Percentiles rank a stretch among this genome's conserved stretches.
phyloP scores from a whole-genome alignment of 163 green algal genomes.

The Smithsoniella earleae region DNA sequence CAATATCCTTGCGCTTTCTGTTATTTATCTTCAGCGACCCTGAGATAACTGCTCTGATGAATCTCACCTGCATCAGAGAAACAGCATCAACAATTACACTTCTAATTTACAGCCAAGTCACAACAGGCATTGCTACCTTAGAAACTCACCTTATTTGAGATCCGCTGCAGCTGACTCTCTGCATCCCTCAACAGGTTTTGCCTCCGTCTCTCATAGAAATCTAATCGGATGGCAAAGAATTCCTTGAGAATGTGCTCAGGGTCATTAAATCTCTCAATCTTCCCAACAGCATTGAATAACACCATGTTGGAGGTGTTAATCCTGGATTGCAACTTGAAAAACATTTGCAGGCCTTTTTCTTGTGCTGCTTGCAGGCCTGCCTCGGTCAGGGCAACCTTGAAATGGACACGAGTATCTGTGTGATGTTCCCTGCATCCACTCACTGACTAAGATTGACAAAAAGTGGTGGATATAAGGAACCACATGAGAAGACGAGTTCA shows the following conservation, averaged over 20 bases:
- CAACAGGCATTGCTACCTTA: background rate
- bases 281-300: constrained; percentile 82
- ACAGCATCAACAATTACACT: background rate
- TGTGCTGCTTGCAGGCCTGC: constrained; percentile 44
- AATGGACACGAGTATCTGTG: constrained; percentile 84
- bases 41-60: constrained; percentile 87
- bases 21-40: constrained; percentile 74
- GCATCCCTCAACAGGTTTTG: constrained; percentile 64
- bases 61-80: constrained; percentile 39
- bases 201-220: constrained; percentile 75
- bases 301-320: constrained; percentile 94
- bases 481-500: background rate
- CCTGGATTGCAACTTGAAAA: constrained; percentile 89
- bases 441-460: constrained; percentile 32
- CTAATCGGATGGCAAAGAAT: constrained; percentile 82
- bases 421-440: constrained; percentile 89
- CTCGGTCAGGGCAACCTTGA: constrained; percentile 69
- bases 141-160: constrained; percentile 68
- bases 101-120: background rate
- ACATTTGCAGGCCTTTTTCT: constrained; percentile 63
- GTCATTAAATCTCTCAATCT: constrained; percentile 85
- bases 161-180: constrained; percentile 60
- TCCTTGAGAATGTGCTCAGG: constrained; percentile 84
- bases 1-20: constrained; percentile 73
- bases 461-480: constrained; percentile 36